These are phyloP conservation scores for Helotiales sp. DNA, from an alignment of 2,329 filamentous ascomycete species.

Conservation along the genomic window DNA sequence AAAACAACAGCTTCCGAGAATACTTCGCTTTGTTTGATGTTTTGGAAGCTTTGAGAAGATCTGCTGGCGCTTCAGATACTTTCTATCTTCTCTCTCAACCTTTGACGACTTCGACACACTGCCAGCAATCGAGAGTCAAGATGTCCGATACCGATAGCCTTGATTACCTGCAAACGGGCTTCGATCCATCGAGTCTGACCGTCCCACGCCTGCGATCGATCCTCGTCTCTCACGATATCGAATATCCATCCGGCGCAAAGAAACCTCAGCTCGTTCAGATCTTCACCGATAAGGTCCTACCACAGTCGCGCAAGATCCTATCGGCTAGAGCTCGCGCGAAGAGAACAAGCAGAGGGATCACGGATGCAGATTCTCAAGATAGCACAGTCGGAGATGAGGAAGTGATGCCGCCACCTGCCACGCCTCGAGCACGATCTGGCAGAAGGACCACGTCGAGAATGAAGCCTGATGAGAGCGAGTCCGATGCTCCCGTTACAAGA, in stretches of 20 bases:
- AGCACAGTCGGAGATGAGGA: conserved; percentile 52
- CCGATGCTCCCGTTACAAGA: conserved; percentile 41
- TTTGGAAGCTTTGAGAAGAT: neutral
- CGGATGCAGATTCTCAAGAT: conserved; percentile 67
- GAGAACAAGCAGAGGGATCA: conserved; percentile 84
- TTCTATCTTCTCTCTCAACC: neutral
- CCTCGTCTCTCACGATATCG: conserved; percentile 82
- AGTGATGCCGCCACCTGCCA: conserved; percentile 48
- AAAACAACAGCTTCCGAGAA: neutral
- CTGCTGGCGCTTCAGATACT: neutral
- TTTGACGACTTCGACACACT: neutral
- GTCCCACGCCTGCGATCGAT: conserved; percentile 88
- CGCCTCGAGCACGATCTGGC: conserved; percentile 54
- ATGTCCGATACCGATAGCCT: conserved; percentile 67
- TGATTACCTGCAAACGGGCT: conserved; percentile 83
- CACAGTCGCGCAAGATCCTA: conserved; percentile 76
- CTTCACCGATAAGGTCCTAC: conserved; percentile 75
- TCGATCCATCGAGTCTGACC: conserved; percentile 81
- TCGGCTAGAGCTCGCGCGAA: conserved; percentile 75
- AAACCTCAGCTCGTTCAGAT: conserved; percentile 85
- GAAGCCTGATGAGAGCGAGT: conserved; percentile 51
- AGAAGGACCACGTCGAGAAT: conserved; percentile 54
- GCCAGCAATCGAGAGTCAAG: conserved; percentile 7
- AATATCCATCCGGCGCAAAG: conserved; percentile 87
- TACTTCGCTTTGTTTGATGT: neutral